Conservation (phyloP, 306 rosid species). For the Trichosanthes truncata region DNA sequence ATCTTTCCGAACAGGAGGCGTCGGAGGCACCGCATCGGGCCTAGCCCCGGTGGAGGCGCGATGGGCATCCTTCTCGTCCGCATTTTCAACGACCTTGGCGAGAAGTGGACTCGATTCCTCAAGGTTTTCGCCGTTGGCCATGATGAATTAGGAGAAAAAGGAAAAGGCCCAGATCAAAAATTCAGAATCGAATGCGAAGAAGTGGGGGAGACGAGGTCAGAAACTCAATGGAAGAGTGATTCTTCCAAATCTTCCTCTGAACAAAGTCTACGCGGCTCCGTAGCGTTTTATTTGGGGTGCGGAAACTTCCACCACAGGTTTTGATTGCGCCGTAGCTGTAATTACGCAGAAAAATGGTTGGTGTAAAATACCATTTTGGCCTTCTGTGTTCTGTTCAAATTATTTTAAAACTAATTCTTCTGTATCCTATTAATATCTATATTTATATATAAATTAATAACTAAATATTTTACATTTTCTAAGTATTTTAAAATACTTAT, state of each 20-base stretch:
- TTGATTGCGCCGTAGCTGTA: neutral
- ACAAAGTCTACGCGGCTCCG: neutral
- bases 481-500: no score
- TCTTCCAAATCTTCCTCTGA: neutral
- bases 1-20: conserved; percentile 1
- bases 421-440: no score
- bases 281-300: neutral
- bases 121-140: conserved; percentile 26
- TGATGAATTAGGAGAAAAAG: neutral
- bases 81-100: conserved; percentile 21
- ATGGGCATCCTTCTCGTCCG: conserved; percentile 5
- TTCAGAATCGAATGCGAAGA: neutral
- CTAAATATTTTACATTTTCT: no score
- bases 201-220: neutral
- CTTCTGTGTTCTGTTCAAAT: no score
- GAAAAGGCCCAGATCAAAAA: neutral
- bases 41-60: conserved; percentile 9
- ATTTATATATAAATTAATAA: no score
- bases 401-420: no score
- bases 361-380: no score
- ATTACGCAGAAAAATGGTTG: neutral
- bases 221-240: neutral
- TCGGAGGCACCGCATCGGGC: neutral
- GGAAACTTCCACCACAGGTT: neutral
- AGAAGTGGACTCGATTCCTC: conserved; percentile 81